Percentiles rank a stretch among this genome's conserved stretches.
Conservation (phyloP, 352 stramenopile genomes). For the Phytophthora fragariaefolia region DNA sequence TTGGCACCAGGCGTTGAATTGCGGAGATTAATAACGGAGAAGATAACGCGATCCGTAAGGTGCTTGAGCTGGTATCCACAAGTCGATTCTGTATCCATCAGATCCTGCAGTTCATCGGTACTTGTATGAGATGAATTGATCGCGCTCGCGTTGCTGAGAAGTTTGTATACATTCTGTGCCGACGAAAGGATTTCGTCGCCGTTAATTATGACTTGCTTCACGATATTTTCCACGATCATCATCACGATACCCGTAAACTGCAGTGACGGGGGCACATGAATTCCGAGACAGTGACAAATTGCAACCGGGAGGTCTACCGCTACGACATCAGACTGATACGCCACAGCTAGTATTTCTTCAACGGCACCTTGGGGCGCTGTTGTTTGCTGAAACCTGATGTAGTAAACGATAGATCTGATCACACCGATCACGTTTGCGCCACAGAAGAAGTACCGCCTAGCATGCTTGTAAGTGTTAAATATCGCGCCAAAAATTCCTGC, state of each 20-base stretch:
- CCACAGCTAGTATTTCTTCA: conserved; percentile 17
- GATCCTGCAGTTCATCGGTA: conserved; percentile 20
- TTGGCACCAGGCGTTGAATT: conserved; percentile 12
- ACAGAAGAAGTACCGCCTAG: conserved; percentile 24
- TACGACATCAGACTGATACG: conserved; percentile 32
- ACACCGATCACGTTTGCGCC: conserved; percentile 29
- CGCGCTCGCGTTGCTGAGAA: conserved; percentile 11
- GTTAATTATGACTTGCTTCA: conserved; percentile 27
- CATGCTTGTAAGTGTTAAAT: conserved; percentile 1
- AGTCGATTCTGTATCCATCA: conserved; percentile 28
- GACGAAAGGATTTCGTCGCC: conserved; percentile 29
- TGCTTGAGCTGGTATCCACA: conserved; percentile 31
- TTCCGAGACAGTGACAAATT: conserved; percentile 26
- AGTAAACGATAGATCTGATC: conserved; percentile 26
- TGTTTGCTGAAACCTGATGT: conserved; percentile 23
- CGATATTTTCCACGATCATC: conserved; percentile 28
- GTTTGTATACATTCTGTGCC: conserved; percentile 19
- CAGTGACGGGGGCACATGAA: conserved; percentile 21
- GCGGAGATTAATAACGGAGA: conserved; percentile 18
- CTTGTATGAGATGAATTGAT: conserved; percentile 17
- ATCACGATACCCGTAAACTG: conserved; percentile 29
- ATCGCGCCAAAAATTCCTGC: conserved; percentile 25
- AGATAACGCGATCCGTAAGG: conserved; percentile 27
- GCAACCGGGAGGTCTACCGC: conserved; percentile 29
- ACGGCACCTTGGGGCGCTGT: conserved; percentile 19